Conservation (phyloP, 2,329 filamentous ascomycete species). For the Whalleya microplaca region DNA sequence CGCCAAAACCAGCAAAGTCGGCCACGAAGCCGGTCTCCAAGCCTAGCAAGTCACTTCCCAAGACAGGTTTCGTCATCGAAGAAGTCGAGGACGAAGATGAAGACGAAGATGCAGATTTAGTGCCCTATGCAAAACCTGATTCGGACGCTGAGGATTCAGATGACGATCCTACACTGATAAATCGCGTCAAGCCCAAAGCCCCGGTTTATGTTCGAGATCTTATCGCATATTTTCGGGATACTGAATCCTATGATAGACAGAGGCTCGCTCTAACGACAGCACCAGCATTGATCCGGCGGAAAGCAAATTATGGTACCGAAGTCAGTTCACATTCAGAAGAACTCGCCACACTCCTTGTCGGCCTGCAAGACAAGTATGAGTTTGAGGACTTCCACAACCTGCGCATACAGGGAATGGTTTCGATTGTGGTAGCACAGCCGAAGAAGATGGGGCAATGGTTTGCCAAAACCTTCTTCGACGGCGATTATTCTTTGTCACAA, state of each 20-base stretch:
- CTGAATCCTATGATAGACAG: constrained; percentile 83
- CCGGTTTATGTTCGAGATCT: constrained; percentile 92
- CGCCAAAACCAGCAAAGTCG: constrained; percentile 30
- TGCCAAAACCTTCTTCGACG: constrained; percentile 82
- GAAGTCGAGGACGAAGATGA: constrained; percentile 64
- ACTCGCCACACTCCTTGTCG: constrained; percentile 74
- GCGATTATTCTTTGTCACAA: constrained; percentile 88
- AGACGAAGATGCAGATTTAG: constrained; percentile 68
- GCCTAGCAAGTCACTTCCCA: constrained; percentile 38
- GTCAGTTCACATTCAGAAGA: constrained; percentile 83
- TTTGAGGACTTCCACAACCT: constrained; percentile 77
- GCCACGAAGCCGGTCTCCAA: constrained; percentile 21
- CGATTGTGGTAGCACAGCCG: constrained; percentile 77
- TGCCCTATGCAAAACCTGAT: constrained; percentile 82
- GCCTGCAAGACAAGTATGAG: constrained; percentile 84
- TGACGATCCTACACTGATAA: constrained; percentile 86
- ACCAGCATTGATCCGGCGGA: constrained; percentile 80
- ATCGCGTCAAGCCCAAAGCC: constrained; percentile 78
- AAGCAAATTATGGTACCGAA: constrained; percentile 86
- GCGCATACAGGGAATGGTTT: constrained; percentile 79
- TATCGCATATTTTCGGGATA: constrained; percentile 76
- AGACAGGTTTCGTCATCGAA: constrained; percentile 60
- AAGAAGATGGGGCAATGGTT: constrained; percentile 82
- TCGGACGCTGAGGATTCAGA: constrained; percentile 91
- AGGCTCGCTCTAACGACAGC: constrained; percentile 78